phyloP scores from a whole-genome alignment of 2,329 filamentous ascomycete genomes.

The Colletotrichum chlorophyti region DNA sequence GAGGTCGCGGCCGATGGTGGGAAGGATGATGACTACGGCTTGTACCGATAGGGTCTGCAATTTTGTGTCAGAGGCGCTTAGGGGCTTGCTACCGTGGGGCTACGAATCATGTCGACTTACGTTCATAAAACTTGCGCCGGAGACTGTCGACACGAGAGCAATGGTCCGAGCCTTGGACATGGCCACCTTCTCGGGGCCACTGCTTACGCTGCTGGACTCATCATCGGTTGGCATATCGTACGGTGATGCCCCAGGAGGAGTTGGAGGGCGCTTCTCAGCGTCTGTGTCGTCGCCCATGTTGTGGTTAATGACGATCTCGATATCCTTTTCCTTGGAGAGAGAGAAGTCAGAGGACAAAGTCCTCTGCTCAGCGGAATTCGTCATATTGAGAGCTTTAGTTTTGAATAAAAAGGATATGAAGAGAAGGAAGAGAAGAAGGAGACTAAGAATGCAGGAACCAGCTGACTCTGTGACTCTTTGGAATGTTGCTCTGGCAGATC shows the following conservation, averaged over 20 bases:
- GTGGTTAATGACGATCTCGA: slow-evolving; percentile 4
- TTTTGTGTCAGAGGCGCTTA: neutral
- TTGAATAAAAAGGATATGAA: neutral
- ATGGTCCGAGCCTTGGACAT: slow-evolving; percentile 60
- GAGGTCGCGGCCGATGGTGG: slow-evolving; percentile 64
- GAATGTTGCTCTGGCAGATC: neutral
- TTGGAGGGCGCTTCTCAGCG: slow-evolving; percentile 1
- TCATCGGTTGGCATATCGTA: slow-evolving; percentile 27
- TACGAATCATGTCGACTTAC: slow-evolving; percentile 41
- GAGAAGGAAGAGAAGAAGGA: neutral
- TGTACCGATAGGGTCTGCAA: slow-evolving; percentile 62
- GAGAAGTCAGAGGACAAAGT: neutral
- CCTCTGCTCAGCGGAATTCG: too few relatives aligned
- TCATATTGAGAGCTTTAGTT: too few relatives aligned
- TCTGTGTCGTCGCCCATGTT: slow-evolving; percentile 1
- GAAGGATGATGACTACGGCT: slow-evolving; percentile 67
- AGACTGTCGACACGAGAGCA: slow-evolving; percentile 60
- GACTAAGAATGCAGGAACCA: neutral
- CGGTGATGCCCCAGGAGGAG: neutral
- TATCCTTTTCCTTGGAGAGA: slow-evolving; percentile 7
- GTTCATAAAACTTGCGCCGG: slow-evolving; percentile 63
- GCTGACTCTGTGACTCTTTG: neutral
- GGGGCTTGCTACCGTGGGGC: neutral
- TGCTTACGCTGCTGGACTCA: slow-evolving; percentile 21
- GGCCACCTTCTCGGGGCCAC: slow-evolving; percentile 34